A percentile compares a stretch with the other conserved stretches of the same genome.
These are phyloP conservation scores for Candida broadrunensis DNA, from an alignment of 805 yeast genomes.

Conservation along the genomic window DNA sequence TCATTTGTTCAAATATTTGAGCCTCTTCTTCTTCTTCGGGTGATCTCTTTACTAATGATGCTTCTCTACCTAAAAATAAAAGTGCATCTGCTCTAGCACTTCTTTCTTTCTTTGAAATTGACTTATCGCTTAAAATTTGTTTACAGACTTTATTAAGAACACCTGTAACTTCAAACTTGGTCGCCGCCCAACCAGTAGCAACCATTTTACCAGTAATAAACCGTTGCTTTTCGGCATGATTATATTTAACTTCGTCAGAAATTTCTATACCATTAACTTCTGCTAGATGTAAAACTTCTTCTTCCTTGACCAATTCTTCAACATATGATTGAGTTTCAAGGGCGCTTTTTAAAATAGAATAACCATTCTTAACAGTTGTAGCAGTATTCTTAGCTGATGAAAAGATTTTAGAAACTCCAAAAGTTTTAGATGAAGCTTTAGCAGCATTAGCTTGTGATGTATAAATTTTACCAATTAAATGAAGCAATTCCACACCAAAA, in stretches of 20 bases:
- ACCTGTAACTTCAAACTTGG: constrained; percentile 82
- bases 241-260: constrained; percentile 32
- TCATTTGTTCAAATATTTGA: constrained; percentile 83
- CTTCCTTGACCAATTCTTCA: constrained; percentile 70
- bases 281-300: constrained; percentile 40
- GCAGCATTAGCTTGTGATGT: constrained; percentile 70
- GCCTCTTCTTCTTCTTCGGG: constrained; percentile 93
- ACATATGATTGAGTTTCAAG: constrained; percentile 77
- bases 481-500: constrained; percentile 86
- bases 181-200: constrained; percentile 94
- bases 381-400: constrained; percentile 84
- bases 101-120: constrained; percentile 58
- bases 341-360: constrained; percentile 77
- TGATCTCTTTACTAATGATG: constrained; percentile 66
- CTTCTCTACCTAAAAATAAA: constrained; percentile 65
- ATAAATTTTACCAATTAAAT: constrained; percentile 79
- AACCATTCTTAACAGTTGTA: constrained; percentile 76
- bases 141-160: constrained; percentile 76
- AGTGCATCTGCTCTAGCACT: constrained; percentile 77
- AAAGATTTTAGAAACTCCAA: constrained; percentile 84
- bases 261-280: constrained; percentile 27
- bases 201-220: constrained; percentile 82
- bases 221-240: constrained; percentile 71
- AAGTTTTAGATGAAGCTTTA: constrained; percentile 71
- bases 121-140: constrained; percentile 50